Base-by-base conservation (phyloP, 1,284 basidiomycete genomes). In the Pterulicium gracile region DNA sequence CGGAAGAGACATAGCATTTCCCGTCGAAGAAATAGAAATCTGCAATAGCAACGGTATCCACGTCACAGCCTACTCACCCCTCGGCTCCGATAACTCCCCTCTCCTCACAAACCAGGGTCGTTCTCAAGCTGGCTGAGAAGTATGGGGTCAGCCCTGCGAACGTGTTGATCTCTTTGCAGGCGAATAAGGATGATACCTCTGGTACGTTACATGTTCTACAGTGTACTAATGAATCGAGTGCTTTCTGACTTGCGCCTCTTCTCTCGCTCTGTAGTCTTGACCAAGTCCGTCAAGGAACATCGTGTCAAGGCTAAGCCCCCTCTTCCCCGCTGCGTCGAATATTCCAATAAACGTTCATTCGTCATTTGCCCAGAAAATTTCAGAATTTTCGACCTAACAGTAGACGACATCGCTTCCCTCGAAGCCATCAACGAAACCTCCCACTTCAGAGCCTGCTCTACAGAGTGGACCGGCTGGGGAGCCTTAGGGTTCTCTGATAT, bases 11-110 rank as follows among this genome's bases (percentile, higher is more conserved):
- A n/a, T n/a, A n/a, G n/a, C n/a, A n/a, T n/a, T n/a, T n/a, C n/a
- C n/a, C n/a, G n/a, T n/a, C n/a, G n/a, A n/a, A n/a, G n/a, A n/a
- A n/a, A n/a, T 86, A 42, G 67, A 75, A 45, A 76, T 72, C 57
- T 83, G 80, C 67, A 59, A 62, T 23, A 55, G 64, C 44, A 77
- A 79, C 54, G 78, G 78, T 46, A 88, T 90, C 51, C 65, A 71
- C 4, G 55, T 87, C 51, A 82, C 83, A 10, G 79, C 81, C 2
- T 89, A 88, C 68, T 86, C 81, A 1, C 84, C 87, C 3, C 71
- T 89, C 4, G 86, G 87, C 24, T 88, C 85, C 22, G 79, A 84
- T 56, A 73, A 80, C 55, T 79, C 82, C 1, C 81, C 84, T 14
- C 72, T 92, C 39, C 70, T 85, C 55, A 65, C 65, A 43, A 73